Base-by-base conservation (phyloP, 2,329 filamentous ascomycete genomes). In the Exophiala bonariae region DNA sequence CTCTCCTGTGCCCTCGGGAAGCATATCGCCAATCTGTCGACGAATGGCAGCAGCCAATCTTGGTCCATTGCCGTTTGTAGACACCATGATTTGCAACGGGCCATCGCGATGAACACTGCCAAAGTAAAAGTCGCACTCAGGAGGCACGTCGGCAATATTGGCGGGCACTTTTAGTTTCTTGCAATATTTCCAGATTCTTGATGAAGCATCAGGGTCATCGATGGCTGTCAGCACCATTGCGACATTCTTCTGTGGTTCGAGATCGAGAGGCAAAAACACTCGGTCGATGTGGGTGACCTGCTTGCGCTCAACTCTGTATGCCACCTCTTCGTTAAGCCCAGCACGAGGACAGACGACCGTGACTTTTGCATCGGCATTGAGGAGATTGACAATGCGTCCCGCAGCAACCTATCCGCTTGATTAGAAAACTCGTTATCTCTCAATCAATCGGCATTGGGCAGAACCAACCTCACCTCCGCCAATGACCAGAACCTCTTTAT, bases 81-180 rank as follows among this genome's bases (percentile, higher is more conserved):
- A 95, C 59, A 99, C 92, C 93, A 99, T 99, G 62, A 99, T 86
- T 74, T 99, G 93, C 51, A 99, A 71, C 4, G 93, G 93, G 0
- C 93, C 93, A 66, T 99, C 93, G 41, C 93, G 85, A 70, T 99
- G 89, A 31, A 96, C 85, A 65, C 87, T 93, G 54, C 93, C 93
- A 72, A 99, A 99, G 76, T 96, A 99, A 66, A 99, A 99, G 64
- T 99, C 93, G 69, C 93, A 99, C 68, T 99, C 93, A 1, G 89
- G 81, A 0, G 93, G 93, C 3, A 99, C 93, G 65, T 99, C 93
- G 58, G 93, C 93, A 57, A 99, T 96, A 68, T 99, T 99, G 47
- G 90, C 91, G 4, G 90, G 83, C 56, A 97, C 87, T 51, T 83
- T 83, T 50, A 77, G 80, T 66, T 89, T 80, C 68, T 95, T 92